These are phyloP conservation scores for Pythium angustatum DNA, from an alignment of 352 stramenopile genomes.

Conservation along the genomic window DNA sequence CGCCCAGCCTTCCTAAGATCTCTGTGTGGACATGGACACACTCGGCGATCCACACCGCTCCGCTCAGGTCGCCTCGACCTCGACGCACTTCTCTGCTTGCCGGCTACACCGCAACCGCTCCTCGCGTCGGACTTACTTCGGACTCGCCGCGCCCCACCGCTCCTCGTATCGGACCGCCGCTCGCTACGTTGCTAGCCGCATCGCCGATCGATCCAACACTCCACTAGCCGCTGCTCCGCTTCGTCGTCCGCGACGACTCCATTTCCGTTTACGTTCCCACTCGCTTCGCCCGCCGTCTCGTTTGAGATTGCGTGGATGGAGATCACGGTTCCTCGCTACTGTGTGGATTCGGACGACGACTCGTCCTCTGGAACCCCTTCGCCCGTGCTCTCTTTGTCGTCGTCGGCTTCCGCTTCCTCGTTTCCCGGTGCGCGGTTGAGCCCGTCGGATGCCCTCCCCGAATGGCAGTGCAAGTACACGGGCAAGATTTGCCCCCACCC, in stretches of 20 bases:
- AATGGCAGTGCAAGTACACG: conserved; percentile 38
- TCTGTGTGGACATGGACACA: conserved; percentile 13
- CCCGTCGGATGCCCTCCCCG: conserved; percentile 20
- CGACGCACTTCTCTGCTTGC: not conserved
- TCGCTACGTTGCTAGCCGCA: too few species aligned
- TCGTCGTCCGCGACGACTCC: not conserved
- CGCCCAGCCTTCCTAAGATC: not conserved
- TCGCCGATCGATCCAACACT: too few species aligned
- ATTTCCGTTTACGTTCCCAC: not conserved
- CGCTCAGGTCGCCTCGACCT: not conserved
- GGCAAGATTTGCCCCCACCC: conserved; percentile 55
- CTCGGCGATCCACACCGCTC: conserved; percentile 6
- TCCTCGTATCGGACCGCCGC: not conserved
- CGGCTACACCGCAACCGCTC: not conserved
- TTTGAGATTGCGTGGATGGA: conserved; percentile 20
- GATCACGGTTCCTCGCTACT: conserved; percentile 21
- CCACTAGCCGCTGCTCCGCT: not conserved
- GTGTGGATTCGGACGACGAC: conserved; percentile 27
- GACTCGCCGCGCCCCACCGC: not conserved
- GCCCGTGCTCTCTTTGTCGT: too few species aligned
- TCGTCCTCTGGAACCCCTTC: conserved; percentile 14
- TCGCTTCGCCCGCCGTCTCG: conserved; percentile 1
- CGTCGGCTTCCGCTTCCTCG: too few species aligned
- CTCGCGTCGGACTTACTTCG: too few species aligned
- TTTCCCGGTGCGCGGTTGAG: not conserved